Conservation (phyloP, 2,329 filamentous ascomycete species). For the Septoria petroselini region DNA sequence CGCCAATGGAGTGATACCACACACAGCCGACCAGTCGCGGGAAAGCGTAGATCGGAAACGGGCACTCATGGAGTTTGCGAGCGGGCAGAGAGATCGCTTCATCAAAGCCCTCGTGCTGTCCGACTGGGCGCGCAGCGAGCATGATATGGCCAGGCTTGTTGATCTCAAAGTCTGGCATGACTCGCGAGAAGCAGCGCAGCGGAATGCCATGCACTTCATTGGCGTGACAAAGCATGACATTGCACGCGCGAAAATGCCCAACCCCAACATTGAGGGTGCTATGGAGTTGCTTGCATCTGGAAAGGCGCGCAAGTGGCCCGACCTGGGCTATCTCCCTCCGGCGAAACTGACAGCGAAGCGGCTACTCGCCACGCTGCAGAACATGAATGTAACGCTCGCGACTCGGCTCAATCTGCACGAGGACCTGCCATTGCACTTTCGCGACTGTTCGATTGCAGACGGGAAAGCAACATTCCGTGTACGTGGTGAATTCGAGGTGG, state of each 20-base stretch:
- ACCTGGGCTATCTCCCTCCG: conserved; percentile 74
- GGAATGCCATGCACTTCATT: conserved; percentile 29
- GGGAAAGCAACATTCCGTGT: conserved; percentile 90
- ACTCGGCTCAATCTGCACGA: conserved; percentile 84
- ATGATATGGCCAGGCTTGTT: conserved; percentile 80
- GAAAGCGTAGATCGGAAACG: conserved; percentile 75
- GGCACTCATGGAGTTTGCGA: conserved; percentile 70
- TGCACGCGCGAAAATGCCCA: conserved; percentile 70
- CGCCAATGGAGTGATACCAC: conserved; percentile 41
- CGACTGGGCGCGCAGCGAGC: conserved; percentile 77
- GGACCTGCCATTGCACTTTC: conserved; percentile 73
- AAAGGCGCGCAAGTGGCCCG: conserved; percentile 72
- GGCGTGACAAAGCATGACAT: conserved; percentile 68
- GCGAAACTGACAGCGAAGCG: conserved; percentile 68
- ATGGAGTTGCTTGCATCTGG: conserved; percentile 79
- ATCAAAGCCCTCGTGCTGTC: conserved; percentile 88
- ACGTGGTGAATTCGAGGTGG: conserved; percentile 82
- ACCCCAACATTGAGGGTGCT: conserved; percentile 87
- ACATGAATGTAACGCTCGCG: conserved; percentile 79
- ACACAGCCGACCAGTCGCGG: conserved; percentile 52
- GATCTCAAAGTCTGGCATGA: conserved; percentile 74
- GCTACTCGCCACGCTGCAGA: conserved; percentile 69
- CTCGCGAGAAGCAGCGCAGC: conserved; percentile 42
- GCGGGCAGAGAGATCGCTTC: conserved; percentile 79
- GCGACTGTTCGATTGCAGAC: conserved; percentile 71